Conservation (phyloP, 352 stramenopile genomes). For the Peronospora destructor region DNA sequence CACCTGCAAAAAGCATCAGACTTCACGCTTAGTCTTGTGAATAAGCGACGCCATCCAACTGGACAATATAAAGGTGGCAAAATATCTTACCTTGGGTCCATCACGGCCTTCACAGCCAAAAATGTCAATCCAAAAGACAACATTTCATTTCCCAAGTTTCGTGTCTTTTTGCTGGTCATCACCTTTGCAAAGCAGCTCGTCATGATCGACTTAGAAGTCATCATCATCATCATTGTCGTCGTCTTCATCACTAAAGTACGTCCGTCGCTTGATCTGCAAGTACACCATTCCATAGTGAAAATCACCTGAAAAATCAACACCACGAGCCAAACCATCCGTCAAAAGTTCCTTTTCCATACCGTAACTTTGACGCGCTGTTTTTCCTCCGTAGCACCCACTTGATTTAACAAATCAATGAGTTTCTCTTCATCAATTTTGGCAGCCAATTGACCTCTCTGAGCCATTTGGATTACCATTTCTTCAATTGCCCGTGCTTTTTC, state of each 20-base stretch:
- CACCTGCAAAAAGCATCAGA: no score
- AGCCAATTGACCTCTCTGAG: slow-evolving; percentile 70
- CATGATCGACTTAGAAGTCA: slow-evolving; percentile 22
- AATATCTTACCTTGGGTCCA: no score
- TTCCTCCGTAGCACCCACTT: slow-evolving; percentile 69
- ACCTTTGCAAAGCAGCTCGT: slow-evolving; percentile 2
- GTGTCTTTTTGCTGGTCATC: no score
- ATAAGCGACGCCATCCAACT: no score
- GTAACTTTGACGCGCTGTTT: slow-evolving; percentile 86
- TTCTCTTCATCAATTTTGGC: slow-evolving; percentile 81
- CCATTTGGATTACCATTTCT: slow-evolving; percentile 85
- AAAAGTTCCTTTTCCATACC: slow-evolving; percentile 26
- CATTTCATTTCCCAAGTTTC: no score
- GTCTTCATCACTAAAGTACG: slow-evolving; percentile 85
- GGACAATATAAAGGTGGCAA: no score
- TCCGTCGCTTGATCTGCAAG: slow-evolving; percentile 77
- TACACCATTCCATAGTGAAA: neutral
- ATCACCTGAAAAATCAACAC: neutral
- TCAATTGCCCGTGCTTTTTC: slow-evolving; percentile 81
- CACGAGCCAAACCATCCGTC: neutral
- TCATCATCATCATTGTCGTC: slow-evolving; percentile 81
- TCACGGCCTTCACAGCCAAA: no score
- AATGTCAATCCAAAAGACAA: no score
- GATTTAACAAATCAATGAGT: slow-evolving; percentile 79
- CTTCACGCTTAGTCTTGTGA: no score